Conservation (phyloP, 352 stramenopile species). For the Thalassiosira sp. region DNA sequence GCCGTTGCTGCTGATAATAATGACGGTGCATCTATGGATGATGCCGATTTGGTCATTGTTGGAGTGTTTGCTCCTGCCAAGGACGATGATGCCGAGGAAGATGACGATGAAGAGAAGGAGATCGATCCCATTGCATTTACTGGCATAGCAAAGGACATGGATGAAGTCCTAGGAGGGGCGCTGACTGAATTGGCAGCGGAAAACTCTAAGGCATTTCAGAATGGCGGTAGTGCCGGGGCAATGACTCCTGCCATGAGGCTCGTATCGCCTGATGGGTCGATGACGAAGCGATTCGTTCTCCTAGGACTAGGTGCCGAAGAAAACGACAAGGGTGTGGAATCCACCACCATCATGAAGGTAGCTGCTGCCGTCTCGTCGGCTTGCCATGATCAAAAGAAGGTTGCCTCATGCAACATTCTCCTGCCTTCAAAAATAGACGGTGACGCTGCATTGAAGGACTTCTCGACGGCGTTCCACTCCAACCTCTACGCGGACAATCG, state of each 20-base stretch:
- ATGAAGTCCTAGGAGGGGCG: slow-evolving; percentile 65
- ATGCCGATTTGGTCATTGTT: slow-evolving; percentile 73
- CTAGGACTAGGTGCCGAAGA: slow-evolving; percentile 60
- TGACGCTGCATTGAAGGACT: slow-evolving; percentile 47
- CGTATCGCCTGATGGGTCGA: slow-evolving; percentile 23
- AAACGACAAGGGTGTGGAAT: slow-evolving; percentile 52
- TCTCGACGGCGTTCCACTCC: slow-evolving; percentile 69
- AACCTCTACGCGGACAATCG: slow-evolving; percentile 79
- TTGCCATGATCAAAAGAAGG: slow-evolving; percentile 72
- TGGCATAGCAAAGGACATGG: slow-evolving; percentile 62
- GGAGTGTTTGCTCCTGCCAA: slow-evolving; percentile 65
- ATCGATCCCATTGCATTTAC: slow-evolving; percentile 50
- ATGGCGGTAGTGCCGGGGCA: slow-evolving; percentile 63
- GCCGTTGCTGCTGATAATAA: slow-evolving; percentile 11
- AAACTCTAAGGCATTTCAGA: slow-evolving; percentile 79
- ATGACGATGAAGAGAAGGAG: slow-evolving; percentile 58
- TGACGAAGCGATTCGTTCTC: slow-evolving; percentile 62
- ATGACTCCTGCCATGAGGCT: slow-evolving; percentile 66
- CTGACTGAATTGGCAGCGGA: slow-evolving; percentile 68
- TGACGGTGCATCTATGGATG: slow-evolving; percentile 26
- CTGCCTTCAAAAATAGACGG: slow-evolving; percentile 46
- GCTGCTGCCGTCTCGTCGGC: slow-evolving; percentile 59
- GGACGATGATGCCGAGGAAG: slow-evolving; percentile 55
- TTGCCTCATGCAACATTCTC: slow-evolving; percentile 55
- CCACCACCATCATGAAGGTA: slow-evolving; percentile 48